A percentile compares a stretch with the other conserved stretches of the same genome.
Evolutionary conservation across 768 basidiomycete genomes (phyloP).

Genomic region (Daedaleopsis nitida): DNA sequence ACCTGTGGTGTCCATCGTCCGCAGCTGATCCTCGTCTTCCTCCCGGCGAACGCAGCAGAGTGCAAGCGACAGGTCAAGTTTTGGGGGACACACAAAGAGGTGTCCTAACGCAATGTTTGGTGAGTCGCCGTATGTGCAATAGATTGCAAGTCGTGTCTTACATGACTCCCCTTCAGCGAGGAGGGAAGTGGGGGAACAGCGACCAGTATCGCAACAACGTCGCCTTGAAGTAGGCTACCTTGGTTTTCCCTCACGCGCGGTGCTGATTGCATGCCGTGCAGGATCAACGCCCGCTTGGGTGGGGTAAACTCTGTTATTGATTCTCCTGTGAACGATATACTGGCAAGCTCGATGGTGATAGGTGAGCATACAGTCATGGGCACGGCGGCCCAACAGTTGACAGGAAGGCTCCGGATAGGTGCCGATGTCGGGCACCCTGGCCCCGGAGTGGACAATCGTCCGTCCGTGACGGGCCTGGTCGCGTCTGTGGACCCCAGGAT

Average conservation of each 20-base stretch:
- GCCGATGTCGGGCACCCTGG: conserved; percentile 60
- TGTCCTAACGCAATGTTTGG: conserved; percentile 48
- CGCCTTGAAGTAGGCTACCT: conserved; percentile 48
- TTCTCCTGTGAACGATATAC: conserved; percentile 2
- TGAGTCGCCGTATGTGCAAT: no score
- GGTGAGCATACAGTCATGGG: conserved; percentile 9
- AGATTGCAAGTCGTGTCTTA: no score
- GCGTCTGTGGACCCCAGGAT: conserved; percentile 51
- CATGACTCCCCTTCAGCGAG: conserved; percentile 22
- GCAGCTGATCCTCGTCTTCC: conserved; percentile 49
- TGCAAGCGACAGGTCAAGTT: conserved; percentile 51
- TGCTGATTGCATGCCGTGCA: conserved; percentile 15
- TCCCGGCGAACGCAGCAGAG: conserved; percentile 50
- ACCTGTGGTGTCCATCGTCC: not conserved
- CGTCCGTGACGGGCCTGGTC: conserved; percentile 64
- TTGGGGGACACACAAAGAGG: conserved; percentile 52
- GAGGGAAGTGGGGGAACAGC: conserved; percentile 37
- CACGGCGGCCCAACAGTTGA: not conserved
- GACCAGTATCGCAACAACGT: conserved; percentile 61
- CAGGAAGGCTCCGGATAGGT: conserved; percentile 25
- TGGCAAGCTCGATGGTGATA: conserved; percentile 27
- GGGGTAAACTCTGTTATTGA: conserved; percentile 36
- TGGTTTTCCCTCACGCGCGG: not conserved
- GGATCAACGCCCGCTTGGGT: conserved; percentile 42
- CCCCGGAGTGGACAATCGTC: conserved; percentile 49